Percentiles rank a stretch among this genome's conserved stretches.
phyloP scores from a whole-genome alignment of 768 basidiomycete species.

The Podaxis sp. region DNA sequence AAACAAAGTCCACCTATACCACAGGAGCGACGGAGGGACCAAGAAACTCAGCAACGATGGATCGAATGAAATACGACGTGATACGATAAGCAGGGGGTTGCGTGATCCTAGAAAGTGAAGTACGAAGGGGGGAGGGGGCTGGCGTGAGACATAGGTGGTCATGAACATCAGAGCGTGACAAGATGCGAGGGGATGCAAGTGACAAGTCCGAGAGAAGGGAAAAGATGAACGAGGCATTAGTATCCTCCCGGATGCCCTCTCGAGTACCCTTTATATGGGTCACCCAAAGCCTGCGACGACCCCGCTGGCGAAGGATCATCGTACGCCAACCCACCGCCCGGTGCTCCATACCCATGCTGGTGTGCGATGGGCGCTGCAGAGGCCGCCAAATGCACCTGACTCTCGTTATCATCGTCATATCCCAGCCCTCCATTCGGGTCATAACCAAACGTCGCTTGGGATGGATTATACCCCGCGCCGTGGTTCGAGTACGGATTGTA shows the following conservation, averaged over 20 bases:
- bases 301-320: constrained; percentile 31
- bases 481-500: constrained; percentile 72
- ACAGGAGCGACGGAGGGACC: neutral
- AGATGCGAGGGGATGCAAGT: neutral
- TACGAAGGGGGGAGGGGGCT: neutral
- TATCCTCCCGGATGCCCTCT: constrained; percentile 3
- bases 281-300: constrained; percentile 5
- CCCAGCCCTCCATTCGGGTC: constrained; percentile 39
- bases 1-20: constrained; percentile 1
- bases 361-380: constrained; percentile 57
- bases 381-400: constrained; percentile 56
- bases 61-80: neutral
- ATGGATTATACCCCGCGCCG: constrained; percentile 56
- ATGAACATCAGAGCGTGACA: constrained; percentile 9
- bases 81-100: neutral
- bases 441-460: constrained; percentile 52
- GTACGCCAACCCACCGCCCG: constrained; percentile 33
- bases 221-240: neutral
- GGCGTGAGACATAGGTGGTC: neutral
- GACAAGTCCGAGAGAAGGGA: neutral
- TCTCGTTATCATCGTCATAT: constrained; percentile 69
- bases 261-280: constrained; percentile 8
- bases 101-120: neutral
- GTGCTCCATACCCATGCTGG: constrained; percentile 21
- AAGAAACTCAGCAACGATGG: neutral